Evolutionary conservation across 768 basidiomycete species (phyloP).

Genomic region (Suillus luteus): DNA sequence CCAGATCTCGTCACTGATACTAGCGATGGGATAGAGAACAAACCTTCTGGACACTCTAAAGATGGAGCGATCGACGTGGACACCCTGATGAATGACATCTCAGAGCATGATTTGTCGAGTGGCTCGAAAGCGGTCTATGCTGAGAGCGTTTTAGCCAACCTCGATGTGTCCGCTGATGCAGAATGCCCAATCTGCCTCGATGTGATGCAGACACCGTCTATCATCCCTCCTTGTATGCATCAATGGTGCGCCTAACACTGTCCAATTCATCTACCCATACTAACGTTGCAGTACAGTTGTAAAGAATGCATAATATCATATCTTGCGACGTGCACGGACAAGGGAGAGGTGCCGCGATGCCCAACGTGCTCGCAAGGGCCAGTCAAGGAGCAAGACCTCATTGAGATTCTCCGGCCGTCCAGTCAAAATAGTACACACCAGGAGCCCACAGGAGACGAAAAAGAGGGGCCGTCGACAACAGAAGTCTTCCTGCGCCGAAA

Average conservation of each 20-base stretch:
- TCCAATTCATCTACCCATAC: background rate
- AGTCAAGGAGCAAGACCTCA: conserved; percentile 59
- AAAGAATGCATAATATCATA: conserved; percentile 87
- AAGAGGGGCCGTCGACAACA: conserved; percentile 31
- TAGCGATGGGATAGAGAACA: conserved; percentile 42
- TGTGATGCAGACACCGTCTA: conserved; percentile 66
- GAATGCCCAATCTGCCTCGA: conserved; percentile 88
- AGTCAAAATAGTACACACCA: conserved; percentile 10
- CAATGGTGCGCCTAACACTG: conserved; percentile 51
- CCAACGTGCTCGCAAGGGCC: conserved; percentile 79
- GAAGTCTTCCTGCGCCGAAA: conserved; percentile 69
- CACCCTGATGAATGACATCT: conserved; percentile 57
- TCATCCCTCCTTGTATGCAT: conserved; percentile 79
- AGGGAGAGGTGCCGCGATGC: conserved; percentile 70
- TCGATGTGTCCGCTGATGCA: conserved; percentile 48
- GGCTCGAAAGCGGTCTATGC: conserved; percentile 49
- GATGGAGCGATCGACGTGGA: conserved; percentile 56
- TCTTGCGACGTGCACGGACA: conserved; percentile 68
- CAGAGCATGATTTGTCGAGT: conserved; percentile 34
- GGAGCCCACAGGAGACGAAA: conserved; percentile 22
- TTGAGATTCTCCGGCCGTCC: conserved; percentile 57
- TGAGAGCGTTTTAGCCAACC: conserved; percentile 63
- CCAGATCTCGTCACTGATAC: conserved; percentile 75
- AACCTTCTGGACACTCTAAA: conserved; percentile 31
- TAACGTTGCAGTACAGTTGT: conserved; percentile 52